phyloP scores from a whole-genome alignment of 2,329 filamentous ascomycete genomes.

The Eutypa lata region DNA sequence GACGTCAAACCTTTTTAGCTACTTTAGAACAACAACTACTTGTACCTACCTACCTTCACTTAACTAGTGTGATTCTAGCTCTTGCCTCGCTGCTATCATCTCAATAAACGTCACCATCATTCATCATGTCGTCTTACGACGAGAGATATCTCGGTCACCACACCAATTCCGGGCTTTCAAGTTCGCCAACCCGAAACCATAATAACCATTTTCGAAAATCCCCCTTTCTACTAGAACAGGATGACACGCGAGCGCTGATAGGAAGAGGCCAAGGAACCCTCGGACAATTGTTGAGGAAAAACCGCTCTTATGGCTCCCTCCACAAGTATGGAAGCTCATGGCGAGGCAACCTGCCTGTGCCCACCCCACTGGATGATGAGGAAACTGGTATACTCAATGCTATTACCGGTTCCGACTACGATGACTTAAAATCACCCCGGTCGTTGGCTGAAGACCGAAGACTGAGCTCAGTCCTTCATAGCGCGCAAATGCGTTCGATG shows the following conservation, averaged over 20 bases:
- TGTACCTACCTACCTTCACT: no score
- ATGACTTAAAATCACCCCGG: conserved; percentile 10
- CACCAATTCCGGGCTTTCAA: conserved; percentile 11
- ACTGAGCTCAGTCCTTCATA: conserved; percentile 56
- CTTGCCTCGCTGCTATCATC: no score
- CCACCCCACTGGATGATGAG: conserved; percentile 18
- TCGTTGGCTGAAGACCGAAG: conserved; percentile 55
- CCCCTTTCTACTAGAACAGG: conserved; percentile 17
- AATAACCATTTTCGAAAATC: conserved; percentile 10
- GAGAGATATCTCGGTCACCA: conserved; percentile 8
- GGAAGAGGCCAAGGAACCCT: conserved; percentile 24
- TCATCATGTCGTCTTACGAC: conserved; percentile 11
- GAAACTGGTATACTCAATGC: conserved; percentile 6
- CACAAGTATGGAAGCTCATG: conserved; percentile 27
- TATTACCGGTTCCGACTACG: not conserved
- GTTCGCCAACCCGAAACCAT: conserved; percentile 16
- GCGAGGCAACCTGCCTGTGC: conserved; percentile 14
- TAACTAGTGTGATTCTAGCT: not conserved
- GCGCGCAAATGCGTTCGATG: conserved; percentile 77
- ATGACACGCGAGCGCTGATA: conserved; percentile 21
- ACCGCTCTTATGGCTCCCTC: conserved; percentile 24
- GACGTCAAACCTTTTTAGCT: no score
- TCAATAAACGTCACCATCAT: not conserved
- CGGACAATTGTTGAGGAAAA: conserved; percentile 22
- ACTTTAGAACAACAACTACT: no score